Percentiles rank a stretch among this genome's conserved stretches.
These are phyloP conservation scores for Abortiporus biennis DNA, from an alignment of 1,284 basidiomycete species.

Conservation along the genomic window DNA sequence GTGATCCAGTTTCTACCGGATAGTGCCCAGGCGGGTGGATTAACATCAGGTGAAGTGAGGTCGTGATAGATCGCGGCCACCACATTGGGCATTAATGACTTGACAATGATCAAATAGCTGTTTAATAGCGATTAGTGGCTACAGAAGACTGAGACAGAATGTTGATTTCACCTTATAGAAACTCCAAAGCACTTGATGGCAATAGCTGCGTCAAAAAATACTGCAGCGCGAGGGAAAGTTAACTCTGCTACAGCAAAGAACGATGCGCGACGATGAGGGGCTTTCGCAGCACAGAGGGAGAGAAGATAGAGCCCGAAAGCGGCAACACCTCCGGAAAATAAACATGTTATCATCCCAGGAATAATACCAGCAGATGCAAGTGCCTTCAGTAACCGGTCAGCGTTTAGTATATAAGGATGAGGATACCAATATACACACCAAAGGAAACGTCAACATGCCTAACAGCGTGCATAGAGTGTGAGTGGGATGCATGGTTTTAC, in stretches of 20 bases:
- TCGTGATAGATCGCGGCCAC: conserved; percentile 78
- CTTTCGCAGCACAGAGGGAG: conserved; percentile 78
- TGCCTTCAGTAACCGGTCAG: conserved; percentile 57
- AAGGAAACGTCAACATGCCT: conserved; percentile 82
- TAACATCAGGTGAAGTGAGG: conserved; percentile 55
- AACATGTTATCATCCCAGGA: conserved; percentile 83
- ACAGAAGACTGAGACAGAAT: background rate
- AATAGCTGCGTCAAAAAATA: conserved; percentile 91
- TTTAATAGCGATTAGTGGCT: no score
- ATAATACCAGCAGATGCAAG: conserved; percentile 83
- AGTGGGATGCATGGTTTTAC: background rate
- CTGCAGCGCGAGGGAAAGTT: conserved; percentile 79
- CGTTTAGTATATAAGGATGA: no score
- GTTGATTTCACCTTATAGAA: conserved; percentile 63
- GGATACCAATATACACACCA: conserved; percentile 49
- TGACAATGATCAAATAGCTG: conserved; percentile 92
- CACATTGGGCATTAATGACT: conserved; percentile 93
- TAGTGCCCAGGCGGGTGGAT: conserved; percentile 69
- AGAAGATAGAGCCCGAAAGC: conserved; percentile 90
- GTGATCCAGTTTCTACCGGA: conserved; percentile 83
- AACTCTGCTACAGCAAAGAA: conserved; percentile 85
- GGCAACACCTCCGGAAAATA: conserved; percentile 79
- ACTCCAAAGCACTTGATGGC: conserved; percentile 97
- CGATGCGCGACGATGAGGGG: conserved; percentile 72
- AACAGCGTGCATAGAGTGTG: background rate